Evolutionary conservation across 345 rosid genomes (phyloP).

Genomic region (Hibiscus tridactylites): DNA sequence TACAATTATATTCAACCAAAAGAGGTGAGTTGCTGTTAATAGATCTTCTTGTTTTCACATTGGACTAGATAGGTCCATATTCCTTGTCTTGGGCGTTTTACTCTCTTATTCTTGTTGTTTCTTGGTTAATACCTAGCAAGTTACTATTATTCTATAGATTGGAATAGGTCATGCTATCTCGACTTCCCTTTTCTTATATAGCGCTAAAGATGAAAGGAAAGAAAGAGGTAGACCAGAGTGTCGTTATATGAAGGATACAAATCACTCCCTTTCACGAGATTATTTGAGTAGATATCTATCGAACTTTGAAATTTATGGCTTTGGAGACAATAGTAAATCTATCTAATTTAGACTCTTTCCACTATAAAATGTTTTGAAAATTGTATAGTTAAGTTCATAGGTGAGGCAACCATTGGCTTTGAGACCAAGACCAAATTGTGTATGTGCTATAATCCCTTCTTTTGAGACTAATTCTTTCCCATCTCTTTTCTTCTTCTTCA

Average conservation of each 20-base stretch:
- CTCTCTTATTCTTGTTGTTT: neutral
- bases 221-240: neutral
- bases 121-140: neutral
- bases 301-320: neutral
- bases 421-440: neutral
- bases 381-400: neutral
- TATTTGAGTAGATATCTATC: neutral
- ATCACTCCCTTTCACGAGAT: neutral
- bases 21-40: slow-evolving; percentile 34
- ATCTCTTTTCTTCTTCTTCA: slow-evolving; percentile 10
- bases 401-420: neutral
- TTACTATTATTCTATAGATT: neutral
- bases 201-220: neutral
- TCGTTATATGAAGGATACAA: no score
- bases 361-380: neutral
- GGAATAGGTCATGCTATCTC: neutral
- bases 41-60: neutral
- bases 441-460: neutral
- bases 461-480: neutral
- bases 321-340: neutral
- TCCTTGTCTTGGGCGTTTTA: neutral
- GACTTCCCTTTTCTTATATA: neutral
- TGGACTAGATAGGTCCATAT: neutral
- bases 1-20: slow-evolving; percentile 33
- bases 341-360: neutral